Evolutionary conservation across 441 rosid species (phyloP).

Genomic region (Adansonia grandidieri): DNA sequence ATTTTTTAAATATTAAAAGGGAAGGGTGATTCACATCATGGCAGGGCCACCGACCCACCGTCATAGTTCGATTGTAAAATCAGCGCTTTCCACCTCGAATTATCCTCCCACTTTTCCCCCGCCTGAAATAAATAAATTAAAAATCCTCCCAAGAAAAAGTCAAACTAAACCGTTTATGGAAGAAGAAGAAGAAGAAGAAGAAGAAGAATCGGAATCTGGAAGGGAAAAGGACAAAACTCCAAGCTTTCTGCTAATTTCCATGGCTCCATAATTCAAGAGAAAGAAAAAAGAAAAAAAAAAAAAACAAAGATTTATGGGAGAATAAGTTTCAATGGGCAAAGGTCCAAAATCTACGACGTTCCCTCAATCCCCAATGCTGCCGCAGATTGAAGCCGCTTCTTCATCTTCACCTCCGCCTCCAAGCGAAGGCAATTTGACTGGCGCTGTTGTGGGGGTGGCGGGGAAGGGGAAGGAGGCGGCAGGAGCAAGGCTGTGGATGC

Average conservation of each 20-base stretch:
- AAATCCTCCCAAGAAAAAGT: background rate
- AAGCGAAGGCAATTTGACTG: slow-evolving; percentile 6
- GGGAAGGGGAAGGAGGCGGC: slow-evolving; percentile 70
- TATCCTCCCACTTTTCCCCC: background rate
- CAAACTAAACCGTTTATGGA: slow-evolving; percentile 35
- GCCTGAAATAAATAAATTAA: background rate
- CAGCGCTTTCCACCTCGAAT: background rate
- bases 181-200: slow-evolving; percentile 35
- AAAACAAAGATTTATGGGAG: background rate
- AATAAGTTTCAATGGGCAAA: slow-evolving; percentile 56
- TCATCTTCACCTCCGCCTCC: slow-evolving; percentile 26
- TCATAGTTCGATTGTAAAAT: background rate
- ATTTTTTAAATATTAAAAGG: no score
- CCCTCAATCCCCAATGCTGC: slow-evolving; percentile 42
- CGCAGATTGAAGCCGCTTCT: slow-evolving; percentile 26
- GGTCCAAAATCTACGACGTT: slow-evolving; percentile 46
- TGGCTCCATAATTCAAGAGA: background rate
- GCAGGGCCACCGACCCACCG: background rate
- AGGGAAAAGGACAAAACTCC: slow-evolving; percentile 19
- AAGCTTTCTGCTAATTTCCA: background rate
- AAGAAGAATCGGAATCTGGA: slow-evolving; percentile 24
- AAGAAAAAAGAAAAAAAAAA: background rate
- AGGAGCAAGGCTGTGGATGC: slow-evolving; percentile 85
- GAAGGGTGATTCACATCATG: background rate
- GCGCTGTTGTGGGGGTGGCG: slow-evolving; percentile 30